A percentile compares a stretch with the other conserved stretches of the same genome.
These are phyloP conservation scores for Annona squamosa DNA, from an alignment of 164 flowering plant species.

Conservation along the genomic window DNA sequence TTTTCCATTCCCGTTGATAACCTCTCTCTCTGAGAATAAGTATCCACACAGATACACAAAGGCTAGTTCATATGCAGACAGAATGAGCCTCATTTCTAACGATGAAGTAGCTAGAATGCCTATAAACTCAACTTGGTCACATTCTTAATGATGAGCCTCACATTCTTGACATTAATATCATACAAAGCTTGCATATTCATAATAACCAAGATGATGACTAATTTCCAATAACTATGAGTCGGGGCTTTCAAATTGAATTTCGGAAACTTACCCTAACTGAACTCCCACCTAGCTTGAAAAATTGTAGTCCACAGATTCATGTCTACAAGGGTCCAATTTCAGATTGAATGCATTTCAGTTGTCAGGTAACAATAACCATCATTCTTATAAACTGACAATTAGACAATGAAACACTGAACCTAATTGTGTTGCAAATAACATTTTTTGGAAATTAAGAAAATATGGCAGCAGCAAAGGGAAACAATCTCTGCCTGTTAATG, in stretches of 20 bases:
- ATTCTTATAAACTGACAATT: background rate
- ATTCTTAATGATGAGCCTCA: too few relatives aligned
- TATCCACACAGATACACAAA: background rate
- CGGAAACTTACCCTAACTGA: background rate
- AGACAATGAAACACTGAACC: background rate
- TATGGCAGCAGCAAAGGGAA: background rate
- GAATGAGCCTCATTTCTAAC: background rate
- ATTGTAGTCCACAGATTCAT: background rate
- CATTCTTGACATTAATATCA: background rate
- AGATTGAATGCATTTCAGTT: background rate
- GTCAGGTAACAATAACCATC: background rate
- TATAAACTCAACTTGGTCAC: background rate
- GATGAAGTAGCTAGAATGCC: background rate
- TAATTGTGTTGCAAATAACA: too few relatives aligned
- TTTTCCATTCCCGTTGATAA: background rate
- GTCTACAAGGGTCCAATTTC: constrained; percentile 1
- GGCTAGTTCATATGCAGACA: background rate
- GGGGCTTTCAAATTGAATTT: background rate
- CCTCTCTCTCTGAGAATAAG: background rate
- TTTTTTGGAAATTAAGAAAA: background rate
- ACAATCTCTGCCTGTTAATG: background rate
- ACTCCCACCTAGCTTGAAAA: background rate
- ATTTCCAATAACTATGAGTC: background rate
- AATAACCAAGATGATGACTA: background rate
- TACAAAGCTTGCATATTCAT: background rate